Conservation (phyloP, 2,329 filamentous ascomycete species). For the Mycosphaerella arachidis region DNA sequence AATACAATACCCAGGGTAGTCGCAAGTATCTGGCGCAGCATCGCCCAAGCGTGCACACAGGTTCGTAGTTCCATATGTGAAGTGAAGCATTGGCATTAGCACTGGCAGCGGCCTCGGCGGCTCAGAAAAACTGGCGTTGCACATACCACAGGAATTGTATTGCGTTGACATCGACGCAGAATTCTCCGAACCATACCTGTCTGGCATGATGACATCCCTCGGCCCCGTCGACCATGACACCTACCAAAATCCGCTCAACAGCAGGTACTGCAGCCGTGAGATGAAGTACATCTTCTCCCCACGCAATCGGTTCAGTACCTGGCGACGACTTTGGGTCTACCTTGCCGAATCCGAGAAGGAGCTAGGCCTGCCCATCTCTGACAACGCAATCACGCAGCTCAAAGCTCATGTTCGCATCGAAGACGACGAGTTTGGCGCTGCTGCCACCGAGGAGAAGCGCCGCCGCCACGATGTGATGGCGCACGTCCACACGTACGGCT, state of each 20-base stretch:
- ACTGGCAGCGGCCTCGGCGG: neutral
- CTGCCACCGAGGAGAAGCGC: constrained; percentile 47
- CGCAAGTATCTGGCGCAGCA: neutral
- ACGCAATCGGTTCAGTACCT: constrained; percentile 68
- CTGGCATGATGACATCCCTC: constrained; percentile 7
- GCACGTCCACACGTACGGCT: constrained; percentile 58
- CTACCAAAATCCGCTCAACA: constrained; percentile 51
- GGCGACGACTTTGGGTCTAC: constrained; percentile 80
- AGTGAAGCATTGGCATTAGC: neutral
- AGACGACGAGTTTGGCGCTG: constrained; percentile 46
- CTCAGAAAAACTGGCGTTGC: neutral
- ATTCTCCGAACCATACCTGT: constrained; percentile 3
- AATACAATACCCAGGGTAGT: neutral
- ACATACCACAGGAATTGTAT: neutral
- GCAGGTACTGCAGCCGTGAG: constrained; percentile 67
- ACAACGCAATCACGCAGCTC: constrained; percentile 53
- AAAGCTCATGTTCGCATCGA: constrained; percentile 42
- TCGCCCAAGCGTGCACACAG: neutral
- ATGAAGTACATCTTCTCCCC: constrained; percentile 79
- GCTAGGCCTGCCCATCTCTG: constrained; percentile 69
- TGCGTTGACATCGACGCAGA: neutral
- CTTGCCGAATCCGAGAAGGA: constrained; percentile 79
- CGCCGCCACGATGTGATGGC: constrained; percentile 51
- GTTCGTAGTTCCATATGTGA: neutral
- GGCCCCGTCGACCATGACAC: constrained; percentile 8